Evolutionary conservation across 371 early-diverging fungal genomes (phyloP).

Genomic region (Lichtheimia hyalospora): DNA sequence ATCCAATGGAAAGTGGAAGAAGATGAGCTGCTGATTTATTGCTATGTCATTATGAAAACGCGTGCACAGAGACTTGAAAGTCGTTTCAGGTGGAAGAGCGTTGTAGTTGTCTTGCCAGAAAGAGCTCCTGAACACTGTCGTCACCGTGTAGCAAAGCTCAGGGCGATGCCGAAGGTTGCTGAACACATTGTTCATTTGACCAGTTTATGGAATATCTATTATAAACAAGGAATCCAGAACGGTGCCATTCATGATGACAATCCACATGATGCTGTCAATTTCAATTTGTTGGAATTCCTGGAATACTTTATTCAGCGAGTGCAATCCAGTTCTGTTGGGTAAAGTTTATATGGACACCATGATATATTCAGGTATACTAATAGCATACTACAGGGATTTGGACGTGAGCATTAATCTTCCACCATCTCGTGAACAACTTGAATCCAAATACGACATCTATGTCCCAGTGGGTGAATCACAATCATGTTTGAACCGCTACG

Average conservation of each 20-base stretch:
- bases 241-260: conserved; percentile 31
- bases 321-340: background rate
- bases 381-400: background rate
- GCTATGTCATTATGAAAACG: conserved; percentile 30
- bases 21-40: conserved; percentile 49
- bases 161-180: conserved; percentile 14
- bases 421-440: background rate
- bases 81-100: conserved; percentile 44
- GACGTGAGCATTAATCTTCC: background rate
- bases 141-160: conserved; percentile 34
- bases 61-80: conserved; percentile 6
- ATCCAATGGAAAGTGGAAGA: conserved; percentile 42
- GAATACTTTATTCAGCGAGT: conserved; percentile 36
- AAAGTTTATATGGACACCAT: background rate
- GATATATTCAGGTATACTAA: background rate
- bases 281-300: conserved; percentile 33
- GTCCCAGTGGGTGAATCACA: background rate
- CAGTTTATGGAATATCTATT: conserved; percentile 36
- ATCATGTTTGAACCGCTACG: background rate
- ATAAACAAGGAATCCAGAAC: conserved; percentile 30
- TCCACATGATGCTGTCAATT: conserved; percentile 17
- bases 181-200: conserved; percentile 26
- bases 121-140: conserved; percentile 27
- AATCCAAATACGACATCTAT: background rate
- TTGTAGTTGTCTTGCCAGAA: conserved; percentile 17